These are phyloP conservation scores for Cocos nucifera DNA, from an alignment of 176 grass and related monocot species.

Conservation along the genomic window DNA sequence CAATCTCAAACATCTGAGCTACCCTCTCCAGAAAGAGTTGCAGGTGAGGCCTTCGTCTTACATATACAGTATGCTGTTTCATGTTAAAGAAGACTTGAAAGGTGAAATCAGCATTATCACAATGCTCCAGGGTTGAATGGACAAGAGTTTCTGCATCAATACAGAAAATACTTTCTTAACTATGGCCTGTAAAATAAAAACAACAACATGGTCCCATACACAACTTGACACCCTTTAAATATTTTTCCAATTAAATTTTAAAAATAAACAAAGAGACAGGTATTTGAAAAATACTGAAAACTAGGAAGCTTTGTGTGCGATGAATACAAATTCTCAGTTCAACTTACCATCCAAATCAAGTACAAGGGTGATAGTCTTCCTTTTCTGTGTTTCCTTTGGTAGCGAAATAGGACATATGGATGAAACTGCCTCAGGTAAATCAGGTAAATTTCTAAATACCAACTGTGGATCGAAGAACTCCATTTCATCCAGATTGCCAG, in stretches of 20 bases:
- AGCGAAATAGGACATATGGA: slow-evolving; percentile 12
- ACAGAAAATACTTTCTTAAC: too few species aligned
- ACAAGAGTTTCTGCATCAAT: slow-evolving; percentile 88
- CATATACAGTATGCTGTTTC: slow-evolving; percentile 82
- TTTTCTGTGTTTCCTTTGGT: slow-evolving; percentile 29
- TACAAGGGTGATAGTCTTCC: slow-evolving; percentile 75
- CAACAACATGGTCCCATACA: too few species aligned
- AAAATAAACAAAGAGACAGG: neutral
- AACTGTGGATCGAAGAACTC: slow-evolving; percentile 56
- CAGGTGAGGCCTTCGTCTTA: slow-evolving; percentile 75
- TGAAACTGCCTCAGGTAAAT: slow-evolving; percentile 67
- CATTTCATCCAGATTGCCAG: slow-evolving; percentile 33
- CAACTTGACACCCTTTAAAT: too few species aligned
- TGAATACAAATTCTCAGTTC: neutral
- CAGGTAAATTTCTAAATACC: slow-evolving; percentile 38
- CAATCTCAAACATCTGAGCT: slow-evolving; percentile 80
- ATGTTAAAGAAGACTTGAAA: slow-evolving; percentile 84
- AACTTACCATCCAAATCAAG: slow-evolving; percentile 98
- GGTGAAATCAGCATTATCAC: slow-evolving; percentile 59
- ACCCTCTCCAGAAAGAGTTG: slow-evolving; percentile 83
- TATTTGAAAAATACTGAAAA: too few species aligned
- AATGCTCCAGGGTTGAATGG: slow-evolving; percentile 73
- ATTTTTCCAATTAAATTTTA: too few species aligned
- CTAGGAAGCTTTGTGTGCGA: too few species aligned
- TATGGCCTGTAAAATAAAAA: too few species aligned